These are phyloP conservation scores for Sonneratia caseolaris DNA, from an alignment of 345 rosid species.

Conservation along the genomic window DNA sequence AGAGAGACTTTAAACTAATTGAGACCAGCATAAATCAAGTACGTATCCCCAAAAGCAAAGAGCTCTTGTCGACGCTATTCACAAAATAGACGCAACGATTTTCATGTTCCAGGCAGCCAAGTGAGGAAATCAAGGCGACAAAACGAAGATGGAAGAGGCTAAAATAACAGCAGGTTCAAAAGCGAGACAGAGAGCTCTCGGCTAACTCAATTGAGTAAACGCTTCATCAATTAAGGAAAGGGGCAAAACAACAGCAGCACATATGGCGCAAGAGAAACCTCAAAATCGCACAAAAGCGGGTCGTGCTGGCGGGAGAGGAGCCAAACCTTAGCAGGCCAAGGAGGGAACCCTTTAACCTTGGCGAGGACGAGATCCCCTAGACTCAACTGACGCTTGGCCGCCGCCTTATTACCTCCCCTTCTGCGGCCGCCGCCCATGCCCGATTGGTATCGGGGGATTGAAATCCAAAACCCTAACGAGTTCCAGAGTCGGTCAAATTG, in stretches of 20 bases:
- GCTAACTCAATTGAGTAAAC: neutral
- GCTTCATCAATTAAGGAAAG: neutral
- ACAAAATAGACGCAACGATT: neutral
- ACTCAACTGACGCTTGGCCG: slow-evolving; percentile 46
- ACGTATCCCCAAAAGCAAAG: neutral
- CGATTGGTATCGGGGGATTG: neutral
- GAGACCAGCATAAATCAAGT: neutral
- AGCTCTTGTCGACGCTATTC: neutral
- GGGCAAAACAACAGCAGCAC: neutral
- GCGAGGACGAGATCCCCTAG: slow-evolving; percentile 97
- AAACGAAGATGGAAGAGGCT: neutral
- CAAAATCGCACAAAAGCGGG: neutral
- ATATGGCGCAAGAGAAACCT: neutral
- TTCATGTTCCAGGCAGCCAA: neutral
- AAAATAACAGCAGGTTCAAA: neutral
- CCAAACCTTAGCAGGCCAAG: slow-evolving; percentile 98
- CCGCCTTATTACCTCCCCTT: slow-evolving; percentile 60
- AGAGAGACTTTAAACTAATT: neutral
- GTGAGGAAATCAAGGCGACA: neutral
- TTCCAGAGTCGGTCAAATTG: neutral
- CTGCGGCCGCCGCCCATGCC: slow-evolving; percentile 62
- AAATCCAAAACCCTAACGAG: slow-evolving; percentile 8
- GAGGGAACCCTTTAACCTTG: slow-evolving; percentile 90
- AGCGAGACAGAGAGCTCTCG: neutral
- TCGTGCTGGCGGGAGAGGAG: neutral